Percentiles rank a stretch among this genome's conserved stretches.
Conservation (phyloP, 768 basidiomycete species). For the Tricholoma saponaceum region DNA sequence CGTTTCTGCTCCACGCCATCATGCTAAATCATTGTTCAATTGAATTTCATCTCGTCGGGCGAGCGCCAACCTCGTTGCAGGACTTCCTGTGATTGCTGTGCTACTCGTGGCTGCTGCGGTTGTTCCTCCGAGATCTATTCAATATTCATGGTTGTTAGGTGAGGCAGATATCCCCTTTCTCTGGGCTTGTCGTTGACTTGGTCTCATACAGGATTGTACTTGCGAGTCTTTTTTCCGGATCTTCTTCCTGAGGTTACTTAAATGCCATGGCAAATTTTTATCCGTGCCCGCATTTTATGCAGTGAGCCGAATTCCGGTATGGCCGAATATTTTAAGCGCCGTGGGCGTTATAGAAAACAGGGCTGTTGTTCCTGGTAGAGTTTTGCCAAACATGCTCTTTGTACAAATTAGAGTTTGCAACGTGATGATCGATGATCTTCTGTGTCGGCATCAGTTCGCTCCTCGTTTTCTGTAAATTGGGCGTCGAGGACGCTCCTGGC, state of each 20-base stretch:
- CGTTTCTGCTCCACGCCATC: no score
- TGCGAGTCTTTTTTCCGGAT: constrained; percentile 44
- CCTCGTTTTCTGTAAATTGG: constrained; percentile 34
- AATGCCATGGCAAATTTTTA: constrained; percentile 38
- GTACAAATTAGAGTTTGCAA: constrained; percentile 22
- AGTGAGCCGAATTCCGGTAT: constrained; percentile 24
- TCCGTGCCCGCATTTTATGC: constrained; percentile 47
- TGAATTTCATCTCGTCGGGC: constrained; percentile 41
- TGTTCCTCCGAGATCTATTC: constrained; percentile 38
- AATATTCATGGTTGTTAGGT: constrained; percentile 44
- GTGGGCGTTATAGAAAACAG: constrained; percentile 43
- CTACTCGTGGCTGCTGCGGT: constrained; percentile 24
- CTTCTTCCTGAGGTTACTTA: constrained; percentile 49
- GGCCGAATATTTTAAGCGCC: constrained; percentile 18
- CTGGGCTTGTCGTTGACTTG: background rate
- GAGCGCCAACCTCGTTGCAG: constrained; percentile 31
- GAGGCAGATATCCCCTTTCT: background rate
- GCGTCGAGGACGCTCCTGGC: constrained; percentile 24
- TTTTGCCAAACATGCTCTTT: constrained; percentile 31
- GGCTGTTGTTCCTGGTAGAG: constrained; percentile 34
- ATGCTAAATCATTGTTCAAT: no score
- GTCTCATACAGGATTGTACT: constrained; percentile 27
- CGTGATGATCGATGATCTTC: constrained; percentile 29
- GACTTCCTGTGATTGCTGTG: constrained; percentile 25
- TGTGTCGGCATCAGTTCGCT: constrained; percentile 24